Base-by-base conservation (phyloP, 129 eudicot genomes). In the Mikania micrantha region DNA sequence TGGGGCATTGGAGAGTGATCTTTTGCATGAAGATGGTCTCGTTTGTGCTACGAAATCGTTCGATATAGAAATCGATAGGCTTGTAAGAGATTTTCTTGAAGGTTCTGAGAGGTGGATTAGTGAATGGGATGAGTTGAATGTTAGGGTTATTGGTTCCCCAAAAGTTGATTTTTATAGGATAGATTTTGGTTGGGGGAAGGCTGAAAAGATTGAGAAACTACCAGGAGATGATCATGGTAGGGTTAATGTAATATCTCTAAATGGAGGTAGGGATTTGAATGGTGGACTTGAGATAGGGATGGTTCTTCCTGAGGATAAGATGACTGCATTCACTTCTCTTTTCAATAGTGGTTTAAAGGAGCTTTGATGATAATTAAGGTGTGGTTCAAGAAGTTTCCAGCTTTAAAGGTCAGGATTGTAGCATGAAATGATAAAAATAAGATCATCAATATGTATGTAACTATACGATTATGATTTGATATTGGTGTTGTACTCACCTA, bases 231-330 rank as follows among this genome's bases (percentile, higher is more conserved):
- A 27, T 0, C 40, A 57, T 63, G 75, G 61, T n/a, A 54, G 17
- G 67, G 79, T 32, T 39, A 36, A 35, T 47, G 63, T 72, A 48
- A 65, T 82, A 10, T 78, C 77, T 58, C 41, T 82, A 9, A 69
- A 29, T 7, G 86, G 74, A 48, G 59, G 80, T 60, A 82, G 78
- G 40, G 80, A 82, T 27, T 28, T 74, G 19, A 49, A 70, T 34
- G 86, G 80, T 38, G 86, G 86, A n/a, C 78, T 82, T 36, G 86
- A 82, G 70, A 74, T 82, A 39, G 86, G 86, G 8, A 42, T 82
- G 61, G 77, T 28, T 29, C 80, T 82, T 3, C 34, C 78, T 27
- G 60, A 8, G 58, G 72, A 73, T n/a, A 21, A 50, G 24, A 74
- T 82, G 83, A 42, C 21, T 32, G 38, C 61, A 39, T 82, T 82